Evolutionary conservation across 352 stramenopile species (phyloP), one percentile per base, ranked within the genome.

Genomic region (Pythium diclinum): DNA sequence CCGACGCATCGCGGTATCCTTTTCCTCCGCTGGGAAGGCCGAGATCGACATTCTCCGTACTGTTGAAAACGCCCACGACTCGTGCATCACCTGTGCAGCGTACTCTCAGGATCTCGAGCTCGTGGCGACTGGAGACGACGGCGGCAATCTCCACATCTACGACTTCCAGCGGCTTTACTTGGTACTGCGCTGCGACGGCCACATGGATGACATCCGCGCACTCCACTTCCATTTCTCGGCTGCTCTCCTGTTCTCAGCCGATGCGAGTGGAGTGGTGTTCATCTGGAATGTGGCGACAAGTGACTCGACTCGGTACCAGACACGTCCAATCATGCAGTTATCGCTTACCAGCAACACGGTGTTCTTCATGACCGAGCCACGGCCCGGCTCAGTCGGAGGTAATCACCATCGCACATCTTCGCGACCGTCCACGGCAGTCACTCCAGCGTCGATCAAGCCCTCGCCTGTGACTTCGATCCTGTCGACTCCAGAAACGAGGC

Each of bases 111-210:
- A 65, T 17, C 51, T 64, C 0, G 66, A 77, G 13, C 72, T 89
- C 19, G 61, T 91, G 14, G 82, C 78, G 4, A 89, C 82, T 14
- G 82, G 75, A 1, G 82, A 91, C 52, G 76, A 85, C 53, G 14
- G 69, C 6, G 82, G 82, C 11, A 70, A 65, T 49, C 68, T 91
- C 33, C 80, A 87, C 51, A 65, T 91, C 2, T 86, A 89, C 57
- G 77, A 91, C 38, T 85, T 91, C 47, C 67, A 77, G 52, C 73
- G 67, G 8, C 72, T 91, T 14, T 87, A 82, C 13, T 58, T 91
- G 33, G 54, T 78, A 0, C 87, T 87, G 56, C 65, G 69, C 3
- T 89, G 82, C 56, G 67, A 72, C 13, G 77, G 74, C 11, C 80
- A 89, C 55, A 61, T 36, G 1, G 63, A 77, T 44, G 78, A 88